A percentile compares a stretch with the other conserved stretches of the same genome.
Conservation (phyloP, 345 rosid genomes). For the Carallia brachiata region DNA sequence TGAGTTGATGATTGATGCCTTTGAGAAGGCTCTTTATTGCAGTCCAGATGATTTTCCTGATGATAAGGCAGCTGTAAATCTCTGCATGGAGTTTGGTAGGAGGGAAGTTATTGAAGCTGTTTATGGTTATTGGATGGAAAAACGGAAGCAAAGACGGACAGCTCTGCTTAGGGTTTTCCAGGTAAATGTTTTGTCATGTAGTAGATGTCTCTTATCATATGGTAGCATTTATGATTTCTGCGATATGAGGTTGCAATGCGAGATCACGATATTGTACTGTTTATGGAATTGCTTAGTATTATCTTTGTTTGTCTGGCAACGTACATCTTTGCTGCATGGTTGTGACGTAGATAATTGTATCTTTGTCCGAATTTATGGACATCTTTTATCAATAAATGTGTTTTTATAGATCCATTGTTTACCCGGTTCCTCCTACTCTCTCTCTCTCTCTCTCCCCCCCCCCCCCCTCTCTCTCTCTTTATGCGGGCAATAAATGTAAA, state of each 20-base stretch:
- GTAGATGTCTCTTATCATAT: background rate
- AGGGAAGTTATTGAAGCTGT: conserved; percentile 70
- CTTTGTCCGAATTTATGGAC: no score
- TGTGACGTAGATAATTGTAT: no score
- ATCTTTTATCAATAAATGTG: no score
- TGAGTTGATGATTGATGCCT: conserved; percentile 85
- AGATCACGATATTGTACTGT: background rate
- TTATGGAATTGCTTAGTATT: background rate
- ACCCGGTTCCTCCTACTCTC: background rate
- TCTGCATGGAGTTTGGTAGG: conserved; percentile 48
- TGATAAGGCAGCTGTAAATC: conserved; percentile 48
- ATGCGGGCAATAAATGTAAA: background rate
- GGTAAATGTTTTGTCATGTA: conserved; percentile 44
- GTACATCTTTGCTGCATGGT: no score
- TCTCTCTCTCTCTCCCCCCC: background rate
- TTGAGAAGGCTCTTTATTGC: conserved; percentile 68
- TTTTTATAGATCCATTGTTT: background rate
- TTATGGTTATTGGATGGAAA: conserved; percentile 66
- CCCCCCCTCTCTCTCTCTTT: no score
- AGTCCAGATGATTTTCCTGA: conserved; percentile 51
- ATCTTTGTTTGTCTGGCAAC: no score
- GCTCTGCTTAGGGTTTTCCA: conserved; percentile 74
- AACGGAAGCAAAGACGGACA: conserved; percentile 62
- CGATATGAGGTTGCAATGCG: background rate
- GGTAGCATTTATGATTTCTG: background rate